A percentile compares a stretch with the other conserved stretches of the same genome.
phyloP scores from a whole-genome alignment of 371 early-diverging fungal species.

The Saksenaea vasiformis region DNA sequence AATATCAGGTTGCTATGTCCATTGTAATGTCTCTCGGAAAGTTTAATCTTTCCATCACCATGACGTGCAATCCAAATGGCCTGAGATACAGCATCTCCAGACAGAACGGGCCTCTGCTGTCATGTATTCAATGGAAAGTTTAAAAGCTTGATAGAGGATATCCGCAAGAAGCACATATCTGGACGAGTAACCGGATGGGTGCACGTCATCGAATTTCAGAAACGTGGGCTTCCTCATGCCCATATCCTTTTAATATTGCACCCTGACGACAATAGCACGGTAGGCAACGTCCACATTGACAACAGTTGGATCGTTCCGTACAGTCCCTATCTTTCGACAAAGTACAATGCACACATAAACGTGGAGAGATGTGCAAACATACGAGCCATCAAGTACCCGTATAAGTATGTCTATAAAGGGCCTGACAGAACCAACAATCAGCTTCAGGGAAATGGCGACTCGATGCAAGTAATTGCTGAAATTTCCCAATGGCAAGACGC shows the following conservation, averaged over 20 bases:
- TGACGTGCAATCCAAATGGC: no score
- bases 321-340: no score
- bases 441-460: no score
- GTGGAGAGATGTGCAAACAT: no score
- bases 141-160: constrained; percentile 18
- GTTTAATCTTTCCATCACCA: constrained; percentile 11
- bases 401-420: no score
- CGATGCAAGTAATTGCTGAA: no score
- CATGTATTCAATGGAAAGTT: constrained; percentile 31
- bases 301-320: constrained; percentile 24
- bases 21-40: constrained; percentile 10
- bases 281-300: no score
- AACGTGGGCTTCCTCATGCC: constrained; percentile 28
- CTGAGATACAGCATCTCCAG: constrained; percentile 22
- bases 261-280: constrained; percentile 15
- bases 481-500: no score
- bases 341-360: no score
- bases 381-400: no score
- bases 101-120: constrained; percentile 21
- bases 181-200: constrained; percentile 20
- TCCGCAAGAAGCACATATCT: constrained; percentile 20
- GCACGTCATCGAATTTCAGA: no score
- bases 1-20: constrained; percentile 16
- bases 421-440: no score
- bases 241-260: constrained; percentile 34